Base-by-base conservation (phyloP, 192 early-diverging fungal species). In the Helicostylum pulchrum region DNA sequence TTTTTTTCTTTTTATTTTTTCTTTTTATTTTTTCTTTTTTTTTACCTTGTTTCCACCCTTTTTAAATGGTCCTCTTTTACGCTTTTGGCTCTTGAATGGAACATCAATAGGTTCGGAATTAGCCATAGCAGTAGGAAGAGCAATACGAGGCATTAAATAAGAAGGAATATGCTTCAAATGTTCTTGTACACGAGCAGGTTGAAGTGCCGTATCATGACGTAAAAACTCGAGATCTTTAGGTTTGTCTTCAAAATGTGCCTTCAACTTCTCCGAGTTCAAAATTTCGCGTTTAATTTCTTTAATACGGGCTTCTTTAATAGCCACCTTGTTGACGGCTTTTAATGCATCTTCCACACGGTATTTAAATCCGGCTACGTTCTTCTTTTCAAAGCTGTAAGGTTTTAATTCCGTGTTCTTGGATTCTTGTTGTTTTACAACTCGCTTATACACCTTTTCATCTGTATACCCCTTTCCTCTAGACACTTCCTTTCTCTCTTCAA, bases 221-320 rank as follows among this genome's bases (percentile, higher is more conserved):
- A 99, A 71, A 36, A 90, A 92, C 34, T 91, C 88, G 50, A 97
- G 71, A 78, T 99, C 97, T 32, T 85, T 84, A 32, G 97, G 95
- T 61, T 95, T 95, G 71, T 96, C 93, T 74, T 96, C 94, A 77
- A 99, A 99, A 78, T 99, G 93, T 1, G 93, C 80, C 80, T 94
- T 93, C 52, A 99, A 84, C 75, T 93, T 96, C 71, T 97, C 93
- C 15, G 93, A 95, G 72, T 93, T 95, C 53, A 99, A 64, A 57
- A 97, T 96, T 78, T 99, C 97, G 34, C 85, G 80, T 76, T 94
- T 94, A 62, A 99, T 71, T 74, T 99, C 97, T 72, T 93, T 96
- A n/a, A 96, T 73, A 57, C 97, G 80, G 7, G 97, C 94, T 70
- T 97, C 94, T 20, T 87, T 88, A 50, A 99, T 84, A 19, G 90